Conservation (phyloP, 345 rosid species). For the Eucalyptus virginea region DNA sequence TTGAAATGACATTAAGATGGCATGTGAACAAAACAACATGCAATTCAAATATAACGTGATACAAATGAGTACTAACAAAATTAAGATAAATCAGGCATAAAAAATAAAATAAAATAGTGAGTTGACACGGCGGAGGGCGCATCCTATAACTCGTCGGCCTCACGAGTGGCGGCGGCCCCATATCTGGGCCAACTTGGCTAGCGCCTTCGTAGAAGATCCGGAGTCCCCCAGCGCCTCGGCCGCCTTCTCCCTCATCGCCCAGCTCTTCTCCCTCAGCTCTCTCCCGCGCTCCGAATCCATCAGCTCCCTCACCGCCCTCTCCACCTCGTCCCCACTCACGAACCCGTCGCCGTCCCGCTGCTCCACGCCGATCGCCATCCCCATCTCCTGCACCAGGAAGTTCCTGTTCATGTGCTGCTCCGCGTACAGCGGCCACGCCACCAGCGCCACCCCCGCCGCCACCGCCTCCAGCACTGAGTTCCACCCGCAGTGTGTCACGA, state of each 20-base stretch:
- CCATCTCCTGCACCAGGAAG: neutral
- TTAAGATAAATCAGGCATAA: too few species aligned
- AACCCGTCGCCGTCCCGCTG: neutral
- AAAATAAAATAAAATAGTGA: too few species aligned
- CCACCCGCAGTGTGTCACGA: constrained; percentile 15
- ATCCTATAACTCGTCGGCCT: neutral
- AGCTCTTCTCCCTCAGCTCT: neutral
- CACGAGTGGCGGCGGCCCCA: neutral
- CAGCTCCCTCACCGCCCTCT: neutral
- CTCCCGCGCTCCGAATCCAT: neutral
- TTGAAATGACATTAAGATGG: too few species aligned
- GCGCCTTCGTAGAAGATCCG: neutral
- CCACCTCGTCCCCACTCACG: neutral
- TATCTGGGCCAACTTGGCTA: neutral
- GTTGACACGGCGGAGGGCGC: neutral
- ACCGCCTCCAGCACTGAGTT: constrained; percentile 2
- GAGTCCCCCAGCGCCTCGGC: neutral
- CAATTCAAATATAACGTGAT: too few species aligned
- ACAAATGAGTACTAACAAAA: too few species aligned
- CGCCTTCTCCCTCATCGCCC: neutral
- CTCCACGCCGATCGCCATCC: neutral
- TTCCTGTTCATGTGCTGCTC: constrained; percentile 1
- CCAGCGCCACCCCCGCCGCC: neutral
- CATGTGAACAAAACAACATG: too few species aligned
- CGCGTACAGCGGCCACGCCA: neutral